These are phyloP conservation scores for Geosiphon pyriformis DNA, from an alignment of 192 early-diverging fungal species.

Conservation along the genomic window DNA sequence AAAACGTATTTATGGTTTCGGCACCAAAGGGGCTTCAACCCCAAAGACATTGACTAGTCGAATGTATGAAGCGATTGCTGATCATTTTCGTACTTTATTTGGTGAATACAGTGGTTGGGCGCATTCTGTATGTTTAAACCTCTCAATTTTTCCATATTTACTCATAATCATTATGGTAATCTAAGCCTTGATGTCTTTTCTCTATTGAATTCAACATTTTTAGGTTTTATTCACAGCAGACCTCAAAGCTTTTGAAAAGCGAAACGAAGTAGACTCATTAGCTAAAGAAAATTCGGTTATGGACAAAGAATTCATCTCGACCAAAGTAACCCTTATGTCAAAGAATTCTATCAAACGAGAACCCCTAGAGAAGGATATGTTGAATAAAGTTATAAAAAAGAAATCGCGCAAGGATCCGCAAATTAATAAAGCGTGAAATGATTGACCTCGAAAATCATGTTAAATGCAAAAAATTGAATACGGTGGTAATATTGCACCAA, in stretches of 20 bases:
- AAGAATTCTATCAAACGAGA: no score
- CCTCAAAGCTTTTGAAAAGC: neutral
- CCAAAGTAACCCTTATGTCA: neutral
- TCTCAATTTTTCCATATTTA: neutral
- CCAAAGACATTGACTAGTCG: constrained; percentile 60
- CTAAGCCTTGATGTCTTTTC: neutral
- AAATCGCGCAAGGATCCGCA: neutral
- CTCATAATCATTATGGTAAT: neutral
- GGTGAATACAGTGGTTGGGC: constrained; percentile 80
- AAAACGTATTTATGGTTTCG: constrained; percentile 65
- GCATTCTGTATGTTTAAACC: constrained; percentile 48
- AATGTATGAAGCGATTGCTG: constrained; percentile 63
- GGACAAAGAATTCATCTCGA: neutral
- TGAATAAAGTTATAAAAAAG: neutral
- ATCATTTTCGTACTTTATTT: constrained; percentile 71
- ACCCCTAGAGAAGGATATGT: neutral
- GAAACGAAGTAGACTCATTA: neutral
- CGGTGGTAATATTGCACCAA: no score
- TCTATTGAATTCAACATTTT: neutral
- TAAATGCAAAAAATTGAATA: no score
- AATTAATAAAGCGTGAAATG: no score
- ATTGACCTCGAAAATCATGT: no score
- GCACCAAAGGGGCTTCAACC: constrained; percentile 32
- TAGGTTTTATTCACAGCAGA: constrained; percentile 17
- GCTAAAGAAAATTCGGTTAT: neutral